Evolutionary conservation across 306 rosid species (phyloP).

Genomic region (Albizia julibrissin): DNA sequence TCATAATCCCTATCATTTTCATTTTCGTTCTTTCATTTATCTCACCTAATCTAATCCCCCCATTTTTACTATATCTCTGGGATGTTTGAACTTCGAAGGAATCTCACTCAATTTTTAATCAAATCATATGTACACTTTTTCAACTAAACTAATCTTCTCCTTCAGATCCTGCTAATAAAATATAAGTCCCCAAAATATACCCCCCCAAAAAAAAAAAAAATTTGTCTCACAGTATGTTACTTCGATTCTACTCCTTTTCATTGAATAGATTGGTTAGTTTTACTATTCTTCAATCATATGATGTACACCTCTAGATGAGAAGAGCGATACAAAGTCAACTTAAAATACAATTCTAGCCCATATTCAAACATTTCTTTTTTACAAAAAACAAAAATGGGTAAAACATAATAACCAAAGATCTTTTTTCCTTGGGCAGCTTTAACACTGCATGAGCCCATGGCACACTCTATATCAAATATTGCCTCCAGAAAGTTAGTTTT

Average conservation of each 20-base stretch:
- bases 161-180: not conserved
- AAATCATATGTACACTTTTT: not conserved
- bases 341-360: not conserved
- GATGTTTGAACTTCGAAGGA: not conserved
- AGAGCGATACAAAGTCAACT: not conserved
- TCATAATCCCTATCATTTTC: not conserved
- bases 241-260: not conserved
- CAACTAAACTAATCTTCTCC: not conserved
- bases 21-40: not conserved
- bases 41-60: constrained; percentile 7
- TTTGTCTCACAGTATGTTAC: not conserved
- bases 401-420: not conserved
- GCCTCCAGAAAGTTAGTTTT: too few species aligned
- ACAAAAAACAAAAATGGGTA: not conserved
- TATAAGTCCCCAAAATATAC: not conserved
- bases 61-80: not conserved
- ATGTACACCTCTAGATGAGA: not conserved
- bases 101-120: not conserved
- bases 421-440: not conserved
- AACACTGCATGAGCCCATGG: not conserved
- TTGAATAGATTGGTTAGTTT: not conserved
- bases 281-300: not conserved
- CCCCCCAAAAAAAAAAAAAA: not conserved
- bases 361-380: not conserved
- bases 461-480: not conserved